Conservation (phyloP, 208 protist genomes). For the Jaenimonas drosophilae region DNA sequence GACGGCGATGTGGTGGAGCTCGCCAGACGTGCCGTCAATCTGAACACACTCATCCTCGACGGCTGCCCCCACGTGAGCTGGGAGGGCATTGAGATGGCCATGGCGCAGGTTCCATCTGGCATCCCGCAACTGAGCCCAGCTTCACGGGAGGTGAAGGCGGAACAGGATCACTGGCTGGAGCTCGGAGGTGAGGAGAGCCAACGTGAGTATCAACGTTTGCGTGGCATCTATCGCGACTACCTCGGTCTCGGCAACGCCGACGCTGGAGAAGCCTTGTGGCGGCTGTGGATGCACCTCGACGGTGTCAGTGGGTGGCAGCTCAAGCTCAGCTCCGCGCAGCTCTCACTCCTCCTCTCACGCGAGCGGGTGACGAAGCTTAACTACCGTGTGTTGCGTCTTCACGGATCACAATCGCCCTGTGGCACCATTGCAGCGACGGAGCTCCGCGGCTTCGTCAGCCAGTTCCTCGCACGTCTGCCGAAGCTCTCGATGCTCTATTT, state of each 20-base stretch:
- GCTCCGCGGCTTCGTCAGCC: neutral
- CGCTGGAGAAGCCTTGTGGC: neutral
- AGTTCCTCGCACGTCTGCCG: neutral
- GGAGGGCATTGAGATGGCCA: too few species aligned
- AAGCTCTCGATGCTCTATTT: neutral
- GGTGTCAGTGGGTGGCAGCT: neutral
- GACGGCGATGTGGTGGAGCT: too few species aligned
- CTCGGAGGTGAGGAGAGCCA: neutral
- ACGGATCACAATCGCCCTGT: too few species aligned
- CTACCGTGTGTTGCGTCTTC: conserved; percentile 2
- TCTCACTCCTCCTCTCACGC: conserved; percentile 1
- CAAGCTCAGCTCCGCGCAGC: neutral
- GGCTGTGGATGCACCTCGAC: neutral
- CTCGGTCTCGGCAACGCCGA: neutral
- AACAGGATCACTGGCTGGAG: neutral
- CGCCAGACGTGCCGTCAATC: too few species aligned
- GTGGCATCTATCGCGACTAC: neutral
- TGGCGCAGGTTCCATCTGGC: too few species aligned
- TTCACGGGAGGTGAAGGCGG: too few species aligned
- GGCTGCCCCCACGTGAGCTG: too few species aligned
- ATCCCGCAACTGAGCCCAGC: too few species aligned
- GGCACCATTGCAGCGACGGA: neutral
- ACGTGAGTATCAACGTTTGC: neutral
- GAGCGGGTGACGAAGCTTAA: neutral
- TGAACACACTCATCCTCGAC: too few species aligned